Base-by-base conservation (phyloP, 257 asterid species). In the Forsythia viridissima region DNA sequence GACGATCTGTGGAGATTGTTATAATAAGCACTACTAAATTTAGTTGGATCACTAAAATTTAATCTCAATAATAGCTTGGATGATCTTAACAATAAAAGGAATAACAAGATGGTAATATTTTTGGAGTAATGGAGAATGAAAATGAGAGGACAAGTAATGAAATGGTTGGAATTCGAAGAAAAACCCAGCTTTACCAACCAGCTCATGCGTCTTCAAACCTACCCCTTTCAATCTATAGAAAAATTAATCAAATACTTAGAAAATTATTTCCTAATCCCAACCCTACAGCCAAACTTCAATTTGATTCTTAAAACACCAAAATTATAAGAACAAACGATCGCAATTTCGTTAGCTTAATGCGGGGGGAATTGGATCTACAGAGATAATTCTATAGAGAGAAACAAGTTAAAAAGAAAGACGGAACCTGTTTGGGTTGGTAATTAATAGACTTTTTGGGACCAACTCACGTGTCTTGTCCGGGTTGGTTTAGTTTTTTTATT, bases 191-290 rank as follows among this genome's bases (percentile, higher is more conserved):
- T 89, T 78, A 82, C 90, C 91, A 84, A 87, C 87, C 93, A 84
- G 89, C 94, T 94, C 98, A 94, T 94, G 88, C 98, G 98, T 92
- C 83, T 92, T 74, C 78, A 70, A 88, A 84, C 85, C 89, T 21
- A 76, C 59, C 83, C 80, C 74, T 76, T 61, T 79, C 74, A 71
- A 75, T 73, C 68, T n/a, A 59, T 12, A 59, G 67, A 5, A 20
- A 59, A 59, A 59, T n/a, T 59, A 59, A 11, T 37, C 34, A 59
- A 59, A 59, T 59, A 59, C 8, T 59, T 20, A 21, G 67, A 59
- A 59, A 59, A n/a, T n/a, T 59, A 59, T n/a, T n/a, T n/a, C 37
- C 13, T 7, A 48, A 20, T 59, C 36, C 67, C 67, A 59, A 59
- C 34, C 8, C 67, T 20, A 8, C 67, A 59, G 67, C 67, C 34